Percentiles rank a stretch among this genome's conserved stretches.
phyloP scores from a whole-genome alignment of 495 filamentous ascomycete genomes.

The Penicillium maclennaniae region DNA sequence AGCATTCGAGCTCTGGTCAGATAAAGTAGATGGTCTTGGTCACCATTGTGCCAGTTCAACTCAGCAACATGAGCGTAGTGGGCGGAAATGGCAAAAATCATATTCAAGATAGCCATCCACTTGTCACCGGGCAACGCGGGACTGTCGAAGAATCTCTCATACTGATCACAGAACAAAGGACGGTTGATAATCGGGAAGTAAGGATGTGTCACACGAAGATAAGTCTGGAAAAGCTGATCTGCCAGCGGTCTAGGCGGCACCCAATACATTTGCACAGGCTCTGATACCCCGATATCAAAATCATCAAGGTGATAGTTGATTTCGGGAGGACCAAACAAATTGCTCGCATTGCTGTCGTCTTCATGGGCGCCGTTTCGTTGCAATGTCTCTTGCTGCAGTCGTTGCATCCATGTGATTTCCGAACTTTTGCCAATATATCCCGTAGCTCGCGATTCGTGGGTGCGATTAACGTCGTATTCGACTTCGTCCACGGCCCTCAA shows the following conservation, averaged over 20 bases:
- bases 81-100: slow-evolving; percentile 59
- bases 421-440: slow-evolving; percentile 60
- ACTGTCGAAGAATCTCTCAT: slow-evolving; percentile 25
- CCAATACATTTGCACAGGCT: slow-evolving; percentile 44
- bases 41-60: slow-evolving; percentile 36
- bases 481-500: slow-evolving; percentile 52
- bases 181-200: slow-evolving; percentile 56
- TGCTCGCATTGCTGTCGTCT: slow-evolving; percentile 3
- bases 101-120: slow-evolving; percentile 57
- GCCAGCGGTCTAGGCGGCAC: slow-evolving; percentile 48
- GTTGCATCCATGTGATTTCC: slow-evolving; percentile 58
- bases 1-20: slow-evolving; percentile 51
- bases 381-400: slow-evolving; percentile 19
- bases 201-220: slow-evolving; percentile 51
- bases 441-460: slow-evolving; percentile 40
- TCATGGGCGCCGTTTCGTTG: not conserved
- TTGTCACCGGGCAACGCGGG: slow-evolving; percentile 28
- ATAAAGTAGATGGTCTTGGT: slow-evolving; percentile 53
- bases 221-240: slow-evolving; percentile 49
- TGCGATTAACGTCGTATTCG: slow-evolving; percentile 52
- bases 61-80: slow-evolving; percentile 47
- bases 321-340: slow-evolving; percentile 18
- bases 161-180: slow-evolving; percentile 33
- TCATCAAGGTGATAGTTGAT: slow-evolving; percentile 56
- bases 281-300: slow-evolving; percentile 37